Conservation (phyloP, 2,329 filamentous ascomycete species). For the Rutstroemia sp. region DNA sequence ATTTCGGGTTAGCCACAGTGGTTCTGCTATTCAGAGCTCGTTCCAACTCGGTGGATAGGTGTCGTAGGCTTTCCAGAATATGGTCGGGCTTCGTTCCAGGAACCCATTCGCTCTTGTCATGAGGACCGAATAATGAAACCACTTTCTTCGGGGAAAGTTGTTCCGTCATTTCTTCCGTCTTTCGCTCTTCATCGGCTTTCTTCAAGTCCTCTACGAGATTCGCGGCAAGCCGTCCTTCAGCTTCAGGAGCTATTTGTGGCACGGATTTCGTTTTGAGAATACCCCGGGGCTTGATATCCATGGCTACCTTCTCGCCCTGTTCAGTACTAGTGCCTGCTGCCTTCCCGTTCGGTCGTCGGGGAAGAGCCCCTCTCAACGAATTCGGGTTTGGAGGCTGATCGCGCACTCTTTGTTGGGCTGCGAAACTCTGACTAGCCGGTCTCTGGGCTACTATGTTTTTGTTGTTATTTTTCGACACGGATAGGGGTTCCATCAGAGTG, state of each 20-base stretch:
- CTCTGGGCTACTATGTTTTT: slow-evolving; percentile 3
- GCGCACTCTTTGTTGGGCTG: slow-evolving; percentile 56
- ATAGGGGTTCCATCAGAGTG: slow-evolving; percentile 3
- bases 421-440: slow-evolving; percentile 55
- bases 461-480: slow-evolving; percentile 6
- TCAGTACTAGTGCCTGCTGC: slow-evolving; percentile 2
- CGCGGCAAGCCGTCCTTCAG: slow-evolving; percentile 26
- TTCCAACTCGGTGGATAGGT: slow-evolving; percentile 53
- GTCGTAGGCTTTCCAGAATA: slow-evolving; percentile 47
- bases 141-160: slow-evolving; percentile 33
- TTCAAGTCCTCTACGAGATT: slow-evolving; percentile 25
- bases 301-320: not conserved
- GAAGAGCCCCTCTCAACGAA: slow-evolving; percentile 14
- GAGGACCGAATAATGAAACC: slow-evolving; percentile 44
- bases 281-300: slow-evolving; percentile 14
- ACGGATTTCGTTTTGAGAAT: slow-evolving; percentile 14
- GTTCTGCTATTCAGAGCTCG: slow-evolving; percentile 55
- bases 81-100: slow-evolving; percentile 49
- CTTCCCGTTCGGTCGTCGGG: slow-evolving; percentile 13
- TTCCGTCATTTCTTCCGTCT: slow-evolving; percentile 22
- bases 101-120: slow-evolving; percentile 43
- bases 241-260: slow-evolving; percentile 18
- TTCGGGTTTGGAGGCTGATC: slow-evolving; percentile 34
- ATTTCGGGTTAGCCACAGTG: slow-evolving; percentile 51
- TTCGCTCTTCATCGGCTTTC: slow-evolving; percentile 17